Percentiles rank a stretch among this genome's conserved stretches.
Conservation (phyloP, 768 basidiomycete species). For the Hericium coralloides region DNA sequence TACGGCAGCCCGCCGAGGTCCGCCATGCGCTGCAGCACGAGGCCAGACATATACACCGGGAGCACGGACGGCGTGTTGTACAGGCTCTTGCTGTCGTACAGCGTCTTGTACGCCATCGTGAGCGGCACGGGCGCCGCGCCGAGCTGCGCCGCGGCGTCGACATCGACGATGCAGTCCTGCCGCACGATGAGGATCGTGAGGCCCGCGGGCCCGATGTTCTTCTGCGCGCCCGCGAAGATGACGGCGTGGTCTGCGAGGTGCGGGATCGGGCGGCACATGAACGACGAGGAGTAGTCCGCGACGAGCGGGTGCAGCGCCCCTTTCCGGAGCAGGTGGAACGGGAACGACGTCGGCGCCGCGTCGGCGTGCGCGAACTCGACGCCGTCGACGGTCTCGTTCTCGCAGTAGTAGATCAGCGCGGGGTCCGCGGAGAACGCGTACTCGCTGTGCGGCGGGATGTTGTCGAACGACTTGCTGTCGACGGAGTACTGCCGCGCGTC, state of each 20-base stretch:
- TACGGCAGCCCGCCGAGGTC: constrained; percentile 56
- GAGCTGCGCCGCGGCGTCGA: constrained; percentile 65
- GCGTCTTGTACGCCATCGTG: constrained; percentile 74
- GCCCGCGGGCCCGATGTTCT: constrained; percentile 94
- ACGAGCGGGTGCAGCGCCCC: constrained; percentile 68
- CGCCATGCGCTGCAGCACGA: constrained; percentile 70
- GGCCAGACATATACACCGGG: constrained; percentile 80
- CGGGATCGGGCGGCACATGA: constrained; percentile 92
- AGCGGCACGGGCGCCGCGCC: constrained; percentile 72
- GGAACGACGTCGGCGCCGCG: constrained; percentile 49
- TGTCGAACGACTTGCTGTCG: constrained; percentile 66
- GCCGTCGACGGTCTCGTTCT: constrained; percentile 97
- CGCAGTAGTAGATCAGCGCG: constrained; percentile 95
- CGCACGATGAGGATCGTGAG: constrained; percentile 89
- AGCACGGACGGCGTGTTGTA: constrained; percentile 94
- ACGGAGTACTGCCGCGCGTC: constrained; percentile 56
- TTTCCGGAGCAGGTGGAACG: constrained; percentile 43
- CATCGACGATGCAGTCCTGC: constrained; percentile 89
- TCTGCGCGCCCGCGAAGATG: constrained; percentile 95
- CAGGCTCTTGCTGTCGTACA: constrained; percentile 67
- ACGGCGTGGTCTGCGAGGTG: constrained; percentile 83
- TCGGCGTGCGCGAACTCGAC: constrained; percentile 70
- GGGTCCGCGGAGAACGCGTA: constrained; percentile 77
- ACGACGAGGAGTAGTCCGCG: constrained; percentile 92
- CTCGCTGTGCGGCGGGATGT: constrained; percentile 62